A percentile compares a stretch with the other conserved stretches of the same genome.
These are phyloP conservation scores for Ceratocystis eucalypticola DNA, from an alignment of 2,329 filamentous ascomycete species.

Conservation along the genomic window DNA sequence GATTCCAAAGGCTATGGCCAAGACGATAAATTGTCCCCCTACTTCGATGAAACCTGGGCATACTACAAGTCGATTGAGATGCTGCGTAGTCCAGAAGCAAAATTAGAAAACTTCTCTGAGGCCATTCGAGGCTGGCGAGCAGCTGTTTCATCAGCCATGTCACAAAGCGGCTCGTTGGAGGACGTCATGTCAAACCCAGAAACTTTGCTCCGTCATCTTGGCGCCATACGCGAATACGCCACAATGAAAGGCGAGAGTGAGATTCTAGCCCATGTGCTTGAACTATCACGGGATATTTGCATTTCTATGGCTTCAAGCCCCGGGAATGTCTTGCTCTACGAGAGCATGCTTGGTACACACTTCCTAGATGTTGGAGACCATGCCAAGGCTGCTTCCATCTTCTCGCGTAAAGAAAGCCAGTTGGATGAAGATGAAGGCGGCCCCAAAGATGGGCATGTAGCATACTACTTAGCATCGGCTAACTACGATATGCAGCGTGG, in stretches of 20 bases:
- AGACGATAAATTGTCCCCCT: constrained; percentile 14
- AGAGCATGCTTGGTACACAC: constrained; percentile 38
- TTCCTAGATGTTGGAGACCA: constrained; percentile 42
- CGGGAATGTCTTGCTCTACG: constrained; percentile 33
- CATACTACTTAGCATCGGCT: constrained; percentile 52
- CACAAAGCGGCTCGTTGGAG: constrained; percentile 17
- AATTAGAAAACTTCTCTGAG: constrained; percentile 11
- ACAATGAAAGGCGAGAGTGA: constrained; percentile 37
- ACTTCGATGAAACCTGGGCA: constrained; percentile 18
- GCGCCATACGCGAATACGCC: constrained; percentile 38
- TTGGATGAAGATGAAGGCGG: constrained; percentile 28
- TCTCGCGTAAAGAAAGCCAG: constrained; percentile 43
- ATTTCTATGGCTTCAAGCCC: constrained; percentile 23
- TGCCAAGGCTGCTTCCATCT: constrained; percentile 35
- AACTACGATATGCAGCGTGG: constrained; percentile 61
- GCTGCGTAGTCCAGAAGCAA: constrained; percentile 9
- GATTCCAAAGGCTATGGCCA: constrained; percentile 13
- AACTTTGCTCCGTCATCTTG: constrained; percentile 36
- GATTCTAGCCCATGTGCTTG: constrained; percentile 34
- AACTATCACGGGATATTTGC: constrained; percentile 33
- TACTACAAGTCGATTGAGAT: constrained; percentile 19
- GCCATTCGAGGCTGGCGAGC: constrained; percentile 16
- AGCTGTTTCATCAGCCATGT: constrained; percentile 15
- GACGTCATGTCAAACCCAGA: constrained; percentile 28
- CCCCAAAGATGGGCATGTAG: constrained; percentile 30